Evolutionary conservation across 495 filamentous ascomycete species (phyloP).

Genomic region (Penicillium bovifimosum): DNA sequence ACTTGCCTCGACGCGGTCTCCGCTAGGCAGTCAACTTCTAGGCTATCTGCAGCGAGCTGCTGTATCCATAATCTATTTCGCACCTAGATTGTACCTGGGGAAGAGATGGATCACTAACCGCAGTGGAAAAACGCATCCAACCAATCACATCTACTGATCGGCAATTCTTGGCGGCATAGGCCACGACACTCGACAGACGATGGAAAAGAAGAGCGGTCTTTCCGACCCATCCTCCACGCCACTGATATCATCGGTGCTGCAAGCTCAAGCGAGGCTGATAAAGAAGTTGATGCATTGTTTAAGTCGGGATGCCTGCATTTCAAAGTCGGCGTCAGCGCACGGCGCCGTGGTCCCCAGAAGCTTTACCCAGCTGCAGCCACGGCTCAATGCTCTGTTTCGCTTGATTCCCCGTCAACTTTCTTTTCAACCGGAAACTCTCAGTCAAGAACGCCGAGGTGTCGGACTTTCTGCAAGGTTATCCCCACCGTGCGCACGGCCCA

Average conservation of each 20-base stretch:
- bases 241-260: conserved; percentile 10
- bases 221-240: conserved; percentile 1
- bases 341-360: background rate
- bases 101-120: conserved; percentile 1
- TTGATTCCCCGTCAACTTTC: background rate
- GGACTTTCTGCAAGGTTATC: background rate
- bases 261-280: conserved; percentile 3
- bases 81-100: conserved; percentile 1
- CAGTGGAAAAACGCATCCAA: background rate
- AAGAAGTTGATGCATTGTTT: background rate
- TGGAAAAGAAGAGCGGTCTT: background rate
- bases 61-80: background rate
- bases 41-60: background rate
- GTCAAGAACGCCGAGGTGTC: background rate
- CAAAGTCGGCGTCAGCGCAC: background rate
- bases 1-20: background rate
- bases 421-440: background rate
- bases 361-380: background rate
- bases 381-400: background rate
- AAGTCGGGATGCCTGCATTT: background rate
- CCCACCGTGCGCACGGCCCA: background rate
- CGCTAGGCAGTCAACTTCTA: background rate
- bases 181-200: conserved; percentile 4
- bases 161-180: conserved; percentile 6
- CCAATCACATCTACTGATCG: conserved; percentile 3